A percentile compares a stretch with the other conserved stretches of the same genome.
Evolutionary conservation across 169 alveolate species (phyloP).

Genomic region (Plasmodium relictum): DNA sequence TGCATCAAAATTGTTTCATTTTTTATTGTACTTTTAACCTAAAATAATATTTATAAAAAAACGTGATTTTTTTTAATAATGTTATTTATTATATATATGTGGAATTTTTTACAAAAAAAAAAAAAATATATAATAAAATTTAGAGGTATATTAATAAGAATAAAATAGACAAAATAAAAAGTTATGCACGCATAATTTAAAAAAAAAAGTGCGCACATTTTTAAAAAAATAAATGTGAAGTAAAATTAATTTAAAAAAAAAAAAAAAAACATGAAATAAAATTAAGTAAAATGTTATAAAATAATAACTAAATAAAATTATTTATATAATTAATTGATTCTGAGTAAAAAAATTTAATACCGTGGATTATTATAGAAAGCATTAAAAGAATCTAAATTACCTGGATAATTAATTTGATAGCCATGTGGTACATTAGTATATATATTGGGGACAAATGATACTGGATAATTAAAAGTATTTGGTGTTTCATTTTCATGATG

Average conservation of each 20-base stretch:
- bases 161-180: not conserved
- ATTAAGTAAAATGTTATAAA: not conserved
- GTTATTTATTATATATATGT: not conserved
- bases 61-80: too few relatives aligned
- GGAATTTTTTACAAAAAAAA: not conserved
- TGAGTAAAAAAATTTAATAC: constrained; percentile 33
- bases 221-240: too few relatives aligned
- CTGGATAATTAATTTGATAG: constrained; percentile 64
- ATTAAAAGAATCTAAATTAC: constrained; percentile 60
- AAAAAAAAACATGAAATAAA: not conserved
- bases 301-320: not conserved
- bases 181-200: not conserved
- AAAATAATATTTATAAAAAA: too few relatives aligned
- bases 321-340: too few relatives aligned
- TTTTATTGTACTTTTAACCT: too few relatives aligned
- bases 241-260: not conserved
- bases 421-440: constrained; percentile 72
- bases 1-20: not conserved
- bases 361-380: constrained; percentile 62
- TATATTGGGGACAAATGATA: constrained; percentile 71
- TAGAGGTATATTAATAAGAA: too few relatives aligned
- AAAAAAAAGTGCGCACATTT: not conserved
- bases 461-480: constrained; percentile 65
- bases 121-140: not conserved
- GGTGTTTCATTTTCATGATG: constrained; percentile 64